These are phyloP conservation scores for Lachnellula suecica DNA, from an alignment of 2,329 filamentous ascomycete species.

Conservation along the genomic window DNA sequence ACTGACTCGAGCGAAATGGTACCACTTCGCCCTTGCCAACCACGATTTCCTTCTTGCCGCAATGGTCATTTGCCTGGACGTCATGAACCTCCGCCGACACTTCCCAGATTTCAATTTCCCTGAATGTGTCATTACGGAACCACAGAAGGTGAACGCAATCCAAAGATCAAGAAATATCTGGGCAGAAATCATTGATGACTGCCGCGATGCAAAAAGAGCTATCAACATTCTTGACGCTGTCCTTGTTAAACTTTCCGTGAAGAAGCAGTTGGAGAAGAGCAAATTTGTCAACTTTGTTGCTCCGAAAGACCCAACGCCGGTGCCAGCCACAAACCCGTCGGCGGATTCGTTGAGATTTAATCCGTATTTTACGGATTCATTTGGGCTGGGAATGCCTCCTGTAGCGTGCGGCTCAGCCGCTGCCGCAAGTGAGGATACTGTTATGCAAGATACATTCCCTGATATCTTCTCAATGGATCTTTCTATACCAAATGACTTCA, in stretches of 20 bases:
- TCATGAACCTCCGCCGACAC: conserved; percentile 16
- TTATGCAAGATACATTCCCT: conserved; percentile 19
- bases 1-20: conserved; percentile 53
- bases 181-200: conserved; percentile 22
- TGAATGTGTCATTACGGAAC: conserved; percentile 16
- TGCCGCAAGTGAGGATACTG: conserved; percentile 2
- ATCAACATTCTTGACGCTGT: conserved; percentile 20
- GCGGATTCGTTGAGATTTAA: conserved; percentile 8
- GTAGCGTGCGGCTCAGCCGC: background rate
- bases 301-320: background rate
- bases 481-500: conserved; percentile 17
- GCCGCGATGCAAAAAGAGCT: conserved; percentile 22
- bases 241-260: conserved; percentile 13
- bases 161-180: conserved; percentile 22
- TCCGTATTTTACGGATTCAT: conserved; percentile 9
- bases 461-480: conserved; percentile 17
- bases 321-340: conserved; percentile 4
- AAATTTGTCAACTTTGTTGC: background rate
- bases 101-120: background rate
- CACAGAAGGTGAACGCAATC: conserved; percentile 21
- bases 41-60: conserved; percentile 62
- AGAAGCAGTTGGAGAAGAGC: background rate
- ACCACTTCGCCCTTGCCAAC: conserved; percentile 54
- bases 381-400: background rate
- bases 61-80: conserved; percentile 56